These are phyloP conservation scores for Phytopythium oedochilum DNA, from an alignment of 352 stramenopile genomes.

Conservation along the genomic window DNA sequence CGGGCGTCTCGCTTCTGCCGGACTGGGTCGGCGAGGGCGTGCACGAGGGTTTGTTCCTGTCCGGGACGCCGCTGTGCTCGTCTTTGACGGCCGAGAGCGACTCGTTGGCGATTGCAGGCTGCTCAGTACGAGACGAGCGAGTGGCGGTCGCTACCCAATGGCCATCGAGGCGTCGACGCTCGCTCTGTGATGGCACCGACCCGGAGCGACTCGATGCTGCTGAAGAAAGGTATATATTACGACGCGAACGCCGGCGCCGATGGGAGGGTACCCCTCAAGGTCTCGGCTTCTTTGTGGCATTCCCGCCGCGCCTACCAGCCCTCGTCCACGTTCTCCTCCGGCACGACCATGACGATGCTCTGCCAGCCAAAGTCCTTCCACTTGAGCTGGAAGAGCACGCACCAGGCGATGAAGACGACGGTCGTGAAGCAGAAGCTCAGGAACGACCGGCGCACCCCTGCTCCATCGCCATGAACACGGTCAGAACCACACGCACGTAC, in stretches of 20 bases:
- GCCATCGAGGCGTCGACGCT: no score
- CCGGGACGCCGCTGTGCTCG: neutral
- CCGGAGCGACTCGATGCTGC: no score
- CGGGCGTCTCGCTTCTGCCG: no score
- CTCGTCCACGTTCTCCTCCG: slow-evolving; percentile 49
- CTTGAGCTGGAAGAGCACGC: slow-evolving; percentile 77
- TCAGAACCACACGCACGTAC: neutral
- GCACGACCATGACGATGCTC: slow-evolving; percentile 74
- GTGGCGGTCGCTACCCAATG: no score
- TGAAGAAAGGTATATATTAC: no score
- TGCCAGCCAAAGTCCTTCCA: slow-evolving; percentile 84
- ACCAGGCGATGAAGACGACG: slow-evolving; percentile 69
- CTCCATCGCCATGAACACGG: neutral
- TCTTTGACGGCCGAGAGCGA: no score
- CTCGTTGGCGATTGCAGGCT: no score
- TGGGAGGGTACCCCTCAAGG: no score
- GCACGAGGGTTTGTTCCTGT: neutral
- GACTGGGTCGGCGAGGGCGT: neutral
- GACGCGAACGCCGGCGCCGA: no score
- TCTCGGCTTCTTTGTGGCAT: no score
- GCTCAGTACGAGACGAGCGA: no score
- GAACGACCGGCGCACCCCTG: slow-evolving; percentile 76
- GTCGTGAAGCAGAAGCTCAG: slow-evolving; percentile 70
- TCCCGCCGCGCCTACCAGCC: slow-evolving; percentile 43
- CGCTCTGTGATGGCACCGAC: no score